These are phyloP conservation scores for Neostapfia colusana DNA, from an alignment of 176 grass and related monocot genomes.

Conservation along the genomic window DNA sequence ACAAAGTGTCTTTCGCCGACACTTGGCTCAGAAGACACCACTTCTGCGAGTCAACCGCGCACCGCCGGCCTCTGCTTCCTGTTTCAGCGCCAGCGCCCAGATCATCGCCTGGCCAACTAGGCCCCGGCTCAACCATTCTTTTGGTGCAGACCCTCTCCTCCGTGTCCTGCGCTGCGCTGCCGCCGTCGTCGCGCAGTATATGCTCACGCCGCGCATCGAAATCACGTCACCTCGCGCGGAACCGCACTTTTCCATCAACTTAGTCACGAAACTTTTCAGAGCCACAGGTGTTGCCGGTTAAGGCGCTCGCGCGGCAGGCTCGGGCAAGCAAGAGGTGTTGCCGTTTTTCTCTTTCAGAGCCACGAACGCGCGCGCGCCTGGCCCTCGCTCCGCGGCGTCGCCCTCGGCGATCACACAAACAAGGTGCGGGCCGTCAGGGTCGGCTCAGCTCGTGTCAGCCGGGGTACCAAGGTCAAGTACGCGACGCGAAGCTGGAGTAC, in stretches of 20 bases:
- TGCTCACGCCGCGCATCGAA: background rate
- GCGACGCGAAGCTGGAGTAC: background rate
- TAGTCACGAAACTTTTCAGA: background rate
- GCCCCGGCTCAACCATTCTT: conserved; percentile 30
- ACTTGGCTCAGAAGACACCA: conserved; percentile 31
- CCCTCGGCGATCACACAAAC: conserved; percentile 22
- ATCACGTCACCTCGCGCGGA: background rate
- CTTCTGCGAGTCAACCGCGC: conserved; percentile 45
- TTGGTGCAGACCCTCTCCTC: background rate
- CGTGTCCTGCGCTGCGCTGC: background rate
- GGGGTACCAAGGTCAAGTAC: background rate
- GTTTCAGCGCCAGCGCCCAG: conserved; percentile 9
- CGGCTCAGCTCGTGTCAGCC: background rate
- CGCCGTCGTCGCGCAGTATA: background rate
- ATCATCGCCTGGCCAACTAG: conserved; percentile 32
- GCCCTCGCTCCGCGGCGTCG: conserved; percentile 1
- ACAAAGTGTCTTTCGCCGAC: background rate
- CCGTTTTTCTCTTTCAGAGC: background rate
- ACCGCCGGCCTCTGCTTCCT: background rate
- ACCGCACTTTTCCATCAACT: background rate
- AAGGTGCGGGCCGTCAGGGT: conserved; percentile 24
- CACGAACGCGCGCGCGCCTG: background rate
- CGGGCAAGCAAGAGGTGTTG: background rate
- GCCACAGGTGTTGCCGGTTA: background rate
- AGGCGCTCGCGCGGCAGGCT: background rate